Conservation (phyloP, 2,329 filamentous ascomycete genomes). For the Ophiostoma angusticollis region DNA sequence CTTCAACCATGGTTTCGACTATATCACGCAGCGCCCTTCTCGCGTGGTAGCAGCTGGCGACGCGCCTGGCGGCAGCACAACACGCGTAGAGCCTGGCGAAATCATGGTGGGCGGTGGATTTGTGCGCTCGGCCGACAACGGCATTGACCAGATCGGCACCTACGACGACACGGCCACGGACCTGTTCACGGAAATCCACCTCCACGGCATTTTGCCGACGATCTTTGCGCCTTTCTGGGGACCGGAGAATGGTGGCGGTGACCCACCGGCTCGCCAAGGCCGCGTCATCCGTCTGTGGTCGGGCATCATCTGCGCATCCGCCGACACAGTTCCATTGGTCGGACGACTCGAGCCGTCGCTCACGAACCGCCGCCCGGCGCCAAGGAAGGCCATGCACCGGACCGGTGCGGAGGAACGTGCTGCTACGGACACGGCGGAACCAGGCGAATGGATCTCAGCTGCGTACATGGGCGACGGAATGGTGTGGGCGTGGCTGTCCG, state of each 20-base stretch:
- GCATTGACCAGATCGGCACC: conserved; percentile 32
- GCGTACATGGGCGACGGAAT: conserved; percentile 41
- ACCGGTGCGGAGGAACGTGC: neutral
- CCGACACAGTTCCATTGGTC: conserved; percentile 35
- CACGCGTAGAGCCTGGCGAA: conserved; percentile 24
- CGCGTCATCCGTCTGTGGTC: conserved; percentile 33
- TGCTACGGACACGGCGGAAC: neutral
- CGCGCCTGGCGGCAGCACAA: neutral
- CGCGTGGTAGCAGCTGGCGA: neutral
- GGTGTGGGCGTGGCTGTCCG: conserved; percentile 40
- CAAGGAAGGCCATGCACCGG: neutral
- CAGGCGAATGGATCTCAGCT: conserved; percentile 38
- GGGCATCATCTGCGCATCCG: conserved; percentile 34
- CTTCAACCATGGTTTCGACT: conserved; percentile 35
- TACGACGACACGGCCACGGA: conserved; percentile 33
- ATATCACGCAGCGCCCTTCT: conserved; percentile 34
- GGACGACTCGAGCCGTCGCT: conserved; percentile 27
- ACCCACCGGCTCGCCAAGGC: conserved; percentile 8
- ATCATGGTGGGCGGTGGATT: conserved; percentile 44
- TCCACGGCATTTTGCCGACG: conserved; percentile 29
- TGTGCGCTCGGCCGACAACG: conserved; percentile 27
- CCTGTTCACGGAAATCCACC: conserved; percentile 25
- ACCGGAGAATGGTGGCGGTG: conserved; percentile 6
- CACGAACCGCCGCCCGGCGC: conserved; percentile 15
- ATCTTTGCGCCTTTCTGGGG: conserved; percentile 29